phyloP scores from a whole-genome alignment of 2,329 filamentous ascomycete genomes.

The Paraphaeosphaeria minitans region DNA sequence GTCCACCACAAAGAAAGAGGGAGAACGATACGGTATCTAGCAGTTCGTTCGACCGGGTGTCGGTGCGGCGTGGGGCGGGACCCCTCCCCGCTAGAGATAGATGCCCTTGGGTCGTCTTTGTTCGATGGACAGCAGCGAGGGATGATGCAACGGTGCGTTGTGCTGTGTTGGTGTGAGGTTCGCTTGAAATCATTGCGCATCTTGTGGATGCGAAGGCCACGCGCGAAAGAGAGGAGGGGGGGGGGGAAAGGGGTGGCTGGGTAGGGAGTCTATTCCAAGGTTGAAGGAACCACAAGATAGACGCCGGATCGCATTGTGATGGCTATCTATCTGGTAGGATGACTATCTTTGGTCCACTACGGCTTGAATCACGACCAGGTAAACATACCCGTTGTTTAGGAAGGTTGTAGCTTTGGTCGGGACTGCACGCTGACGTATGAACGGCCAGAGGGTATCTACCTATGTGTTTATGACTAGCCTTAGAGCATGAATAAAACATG shows the following conservation, averaged over 20 bases:
- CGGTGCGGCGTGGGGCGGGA: no score
- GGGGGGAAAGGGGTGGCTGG: no score
- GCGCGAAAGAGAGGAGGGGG: no score
- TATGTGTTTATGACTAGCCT: no score
- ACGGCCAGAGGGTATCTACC: neutral
- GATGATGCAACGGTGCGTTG: neutral
- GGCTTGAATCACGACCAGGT: neutral
- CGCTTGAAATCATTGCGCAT: no score
- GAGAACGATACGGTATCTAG: no score
- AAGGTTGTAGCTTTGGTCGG: neutral
- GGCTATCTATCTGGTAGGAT: neutral
- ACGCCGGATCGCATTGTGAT: no score
- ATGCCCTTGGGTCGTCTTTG: no score
- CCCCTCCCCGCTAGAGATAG: neutral
- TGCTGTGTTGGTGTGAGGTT: no score
- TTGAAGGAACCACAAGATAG: no score
- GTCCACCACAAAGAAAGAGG: neutral
- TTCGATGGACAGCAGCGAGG: neutral
- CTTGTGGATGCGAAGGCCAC: no score
- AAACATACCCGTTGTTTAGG: neutral
- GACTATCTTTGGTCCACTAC: neutral
- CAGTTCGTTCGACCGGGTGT: neutral
- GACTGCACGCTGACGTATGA: neutral
- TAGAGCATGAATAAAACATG: neutral
- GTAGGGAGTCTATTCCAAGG: no score